Conservation (phyloP, 2,329 filamentous ascomycete genomes). For the Alternaria ventricosa region DNA sequence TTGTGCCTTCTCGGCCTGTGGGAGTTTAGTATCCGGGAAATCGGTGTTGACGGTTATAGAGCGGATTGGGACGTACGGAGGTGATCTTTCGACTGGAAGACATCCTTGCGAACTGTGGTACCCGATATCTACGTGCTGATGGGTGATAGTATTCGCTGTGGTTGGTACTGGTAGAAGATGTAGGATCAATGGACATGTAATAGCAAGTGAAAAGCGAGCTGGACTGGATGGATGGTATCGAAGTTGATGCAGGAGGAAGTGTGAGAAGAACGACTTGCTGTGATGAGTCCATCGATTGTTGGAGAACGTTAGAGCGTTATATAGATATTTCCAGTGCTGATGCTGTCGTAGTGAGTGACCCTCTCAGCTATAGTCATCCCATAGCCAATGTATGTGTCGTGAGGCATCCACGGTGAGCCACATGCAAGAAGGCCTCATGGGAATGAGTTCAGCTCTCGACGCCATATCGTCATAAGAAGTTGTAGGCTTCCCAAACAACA, state of each 20-base stretch:
- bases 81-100: slow-evolving; percentile 30
- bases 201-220: slow-evolving; percentile 4
- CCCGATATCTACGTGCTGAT: slow-evolving; percentile 30
- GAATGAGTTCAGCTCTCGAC: slow-evolving; percentile 18
- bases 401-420: slow-evolving; percentile 1
- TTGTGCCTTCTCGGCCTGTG: slow-evolving; percentile 57
- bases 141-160: slow-evolving; percentile 34
- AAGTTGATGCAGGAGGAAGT: slow-evolving; percentile 15
- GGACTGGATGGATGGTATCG: slow-evolving; percentile 8
- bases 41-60: not conserved
- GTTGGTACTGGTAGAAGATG: slow-evolving; percentile 23
- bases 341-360: not conserved
- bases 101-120: slow-evolving; percentile 36
- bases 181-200: slow-evolving; percentile 34
- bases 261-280: slow-evolving; percentile 9
- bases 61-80: slow-evolving; percentile 21
- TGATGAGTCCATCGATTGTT: slow-evolving; percentile 14
- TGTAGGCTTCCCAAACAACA: slow-evolving; percentile 1
- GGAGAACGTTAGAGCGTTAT: slow-evolving; percentile 18
- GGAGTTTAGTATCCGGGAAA: not conserved
- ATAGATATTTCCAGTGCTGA: slow-evolving; percentile 10
- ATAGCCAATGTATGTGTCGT: not conserved
- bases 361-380: not conserved
- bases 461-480: slow-evolving; percentile 25
- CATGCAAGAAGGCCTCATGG: slow-evolving; percentile 3